Conservation (phyloP, 768 basidiomycete genomes). For the Collybia mongolica region DNA sequence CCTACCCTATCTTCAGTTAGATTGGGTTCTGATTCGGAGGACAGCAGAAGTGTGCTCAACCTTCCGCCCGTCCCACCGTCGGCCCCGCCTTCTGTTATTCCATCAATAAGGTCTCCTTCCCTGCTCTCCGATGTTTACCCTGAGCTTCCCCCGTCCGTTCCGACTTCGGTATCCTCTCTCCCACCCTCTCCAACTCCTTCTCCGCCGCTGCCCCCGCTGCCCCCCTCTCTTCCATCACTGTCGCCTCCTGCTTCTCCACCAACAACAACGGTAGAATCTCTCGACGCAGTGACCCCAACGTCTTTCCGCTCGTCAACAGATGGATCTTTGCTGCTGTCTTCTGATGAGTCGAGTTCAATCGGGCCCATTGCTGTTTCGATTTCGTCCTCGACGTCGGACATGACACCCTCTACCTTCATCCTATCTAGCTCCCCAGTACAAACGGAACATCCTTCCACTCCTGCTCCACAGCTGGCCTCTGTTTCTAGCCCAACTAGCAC, state of each 20-base stretch:
- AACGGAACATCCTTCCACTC: constrained; percentile 18
- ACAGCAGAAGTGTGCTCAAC: constrained; percentile 19
- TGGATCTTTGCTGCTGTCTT: constrained; percentile 9
- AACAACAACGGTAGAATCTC: constrained; percentile 21
- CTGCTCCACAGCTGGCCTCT: constrained; percentile 14
- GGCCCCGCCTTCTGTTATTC: constrained; percentile 12
- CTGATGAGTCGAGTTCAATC: constrained; percentile 11
- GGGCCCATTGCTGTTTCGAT: constrained; percentile 8
- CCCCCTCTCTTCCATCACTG: constrained; percentile 17
- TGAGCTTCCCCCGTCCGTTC: constrained; percentile 15
- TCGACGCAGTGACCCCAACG: constrained; percentile 29
- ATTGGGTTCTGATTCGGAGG: constrained; percentile 24
- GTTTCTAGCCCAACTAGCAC: constrained; percentile 19
- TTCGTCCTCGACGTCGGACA: constrained; percentile 14
- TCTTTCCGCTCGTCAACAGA: constrained; percentile 24
- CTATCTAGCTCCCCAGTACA: constrained; percentile 20
- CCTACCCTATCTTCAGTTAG: constrained; percentile 36
- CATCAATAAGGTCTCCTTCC: constrained; percentile 16
- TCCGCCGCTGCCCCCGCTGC: constrained; percentile 22
- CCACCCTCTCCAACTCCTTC: constrained; percentile 24
- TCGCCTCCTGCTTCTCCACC: constrained; percentile 8
- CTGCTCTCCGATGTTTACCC: constrained; percentile 14
- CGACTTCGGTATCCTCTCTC: constrained; percentile 14
- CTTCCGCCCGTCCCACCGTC: constrained; percentile 15
- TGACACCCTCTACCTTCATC: constrained; percentile 17